Evolutionary conservation across 345 rosid genomes (phyloP).

Genomic region (Melastoma malabathricum): DNA sequence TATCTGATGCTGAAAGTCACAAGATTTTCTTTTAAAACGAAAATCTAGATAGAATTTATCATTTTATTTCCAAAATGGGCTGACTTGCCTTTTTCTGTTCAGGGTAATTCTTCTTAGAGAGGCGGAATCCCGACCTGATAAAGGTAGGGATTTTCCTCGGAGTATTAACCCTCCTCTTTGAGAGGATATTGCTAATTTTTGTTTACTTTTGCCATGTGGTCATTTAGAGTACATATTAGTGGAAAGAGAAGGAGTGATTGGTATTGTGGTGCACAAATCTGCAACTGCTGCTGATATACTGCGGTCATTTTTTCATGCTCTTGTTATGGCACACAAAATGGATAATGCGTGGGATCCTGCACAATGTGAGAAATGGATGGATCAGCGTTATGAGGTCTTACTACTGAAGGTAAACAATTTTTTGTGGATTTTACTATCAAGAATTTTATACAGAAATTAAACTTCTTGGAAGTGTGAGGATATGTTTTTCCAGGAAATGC

Average conservation of each 20-base stretch:
- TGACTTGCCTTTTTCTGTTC: conserved; percentile 4
- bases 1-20: too few relatives aligned
- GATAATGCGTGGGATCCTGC: conserved; percentile 12
- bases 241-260: conserved; percentile 32
- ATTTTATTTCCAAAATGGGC: too few relatives aligned
- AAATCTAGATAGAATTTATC: too few relatives aligned
- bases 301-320: conserved; percentile 65
- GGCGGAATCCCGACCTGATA: conserved; percentile 21
- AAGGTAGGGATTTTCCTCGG: conserved; percentile 22
- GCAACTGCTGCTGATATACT: conserved; percentile 45
- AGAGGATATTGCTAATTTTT: conserved; percentile 1
- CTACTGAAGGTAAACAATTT: conserved; percentile 40
- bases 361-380: conserved; percentile 72
- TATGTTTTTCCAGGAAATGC: too few relatives aligned
- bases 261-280: conserved; percentile 50
- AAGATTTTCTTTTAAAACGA: too few relatives aligned
- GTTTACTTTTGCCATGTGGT: conserved; percentile 7
- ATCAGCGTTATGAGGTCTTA: conserved; percentile 43
- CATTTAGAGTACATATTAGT: conserved; percentile 49
- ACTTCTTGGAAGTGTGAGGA: too few relatives aligned
- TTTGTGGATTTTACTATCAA: background rate
- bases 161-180: background rate
- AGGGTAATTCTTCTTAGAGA: conserved; percentile 33
- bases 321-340: conserved; percentile 32
- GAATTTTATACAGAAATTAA: too few relatives aligned